Base-by-base conservation (phyloP, 306 rosid species). In the Inga oerstediana region DNA sequence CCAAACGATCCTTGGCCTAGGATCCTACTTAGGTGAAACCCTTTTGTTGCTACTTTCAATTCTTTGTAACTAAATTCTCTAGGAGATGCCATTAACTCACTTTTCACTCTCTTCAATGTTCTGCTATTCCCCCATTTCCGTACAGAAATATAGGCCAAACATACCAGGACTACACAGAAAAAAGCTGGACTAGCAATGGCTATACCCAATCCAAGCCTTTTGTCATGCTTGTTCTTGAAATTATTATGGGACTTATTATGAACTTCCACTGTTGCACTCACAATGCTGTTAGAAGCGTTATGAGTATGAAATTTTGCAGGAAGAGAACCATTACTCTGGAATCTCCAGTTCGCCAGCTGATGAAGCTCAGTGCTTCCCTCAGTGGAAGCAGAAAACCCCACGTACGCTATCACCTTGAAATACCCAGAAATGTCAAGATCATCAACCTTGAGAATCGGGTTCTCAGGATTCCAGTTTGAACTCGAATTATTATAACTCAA, bases 331-430 rank as follows among this genome's bases (percentile, higher is more conserved):
- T 46, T 68, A 37, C 91, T 84, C 14, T 24, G n/a, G 61, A 96
- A 93, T 69, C 91, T 90, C 97, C 99, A 96, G 77, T 71, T 87
- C 80, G 79, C 78, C 46, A 96, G 65, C 65, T 75, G 56, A 56
- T 91, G 90, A 79, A 87, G 93, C 87, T 92, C 97, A 0, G 97
- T 96, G 76, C 94, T 90, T 30, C 98, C 98, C 22, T 85, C 92
- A 0, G 92, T 89, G 0, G 93, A 91, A 43, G 92, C 94, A 0
- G 89, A 85, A 83, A 96, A 93, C 0, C 99, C 97, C 24, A 88
- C 83, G 65, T 83, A 90, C 85, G 74, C 86, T 16, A 27, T 12
- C 79, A 77, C 85, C 43, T 77, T 84, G 2, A 93, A 78, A 61
- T 88, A 82, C 0, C 67, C 52, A 2, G 94, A 90, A 49, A 95